These are phyloP conservation scores for Talaromyces sp. DNA, from an alignment of 2,329 filamentous ascomycete species.

Conservation along the genomic window DNA sequence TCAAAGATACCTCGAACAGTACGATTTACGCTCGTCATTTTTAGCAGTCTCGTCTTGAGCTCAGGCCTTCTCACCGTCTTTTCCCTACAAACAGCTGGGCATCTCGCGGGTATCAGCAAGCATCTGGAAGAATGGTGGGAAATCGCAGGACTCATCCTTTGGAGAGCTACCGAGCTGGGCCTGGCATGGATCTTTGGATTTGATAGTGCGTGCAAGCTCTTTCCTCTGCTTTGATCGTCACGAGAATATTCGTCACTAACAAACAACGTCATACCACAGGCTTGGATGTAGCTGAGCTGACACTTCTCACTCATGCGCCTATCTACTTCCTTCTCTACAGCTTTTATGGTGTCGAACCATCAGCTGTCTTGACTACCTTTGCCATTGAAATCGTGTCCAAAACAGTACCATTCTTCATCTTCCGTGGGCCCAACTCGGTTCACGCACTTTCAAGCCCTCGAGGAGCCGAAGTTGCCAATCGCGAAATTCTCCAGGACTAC, in stretches of 20 bases:
- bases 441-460: slow-evolving; percentile 55
- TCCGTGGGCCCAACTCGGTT: slow-evolving; percentile 63
- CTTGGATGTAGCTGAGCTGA: slow-evolving; percentile 63
- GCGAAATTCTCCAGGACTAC: slow-evolving; percentile 61
- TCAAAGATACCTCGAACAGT: slow-evolving; percentile 26
- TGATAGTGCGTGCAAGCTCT: slow-evolving; percentile 20
- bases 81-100: slow-evolving; percentile 57
- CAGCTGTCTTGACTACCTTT: slow-evolving; percentile 60
- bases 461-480: slow-evolving; percentile 52
- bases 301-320: slow-evolving; percentile 70
- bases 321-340: slow-evolving; percentile 69
- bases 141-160: slow-evolving; percentile 53
- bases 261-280: slow-evolving; percentile 37
- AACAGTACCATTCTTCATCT: slow-evolving; percentile 68
- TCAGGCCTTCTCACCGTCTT: slow-evolving; percentile 61
- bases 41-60: slow-evolving; percentile 59
- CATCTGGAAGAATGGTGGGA: slow-evolving; percentile 60
- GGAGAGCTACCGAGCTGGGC: slow-evolving; percentile 63
- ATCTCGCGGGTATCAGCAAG: slow-evolving; percentile 65
- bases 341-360: slow-evolving; percentile 69
- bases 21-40: slow-evolving; percentile 47
- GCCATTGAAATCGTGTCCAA: slow-evolving; percentile 65
- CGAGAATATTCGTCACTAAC: background rate
- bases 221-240: too few species aligned
- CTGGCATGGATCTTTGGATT: slow-evolving; percentile 70